Conservation (phyloP, 2,329 filamentous ascomycete genomes). For the Emergomyces pasteurianus region DNA sequence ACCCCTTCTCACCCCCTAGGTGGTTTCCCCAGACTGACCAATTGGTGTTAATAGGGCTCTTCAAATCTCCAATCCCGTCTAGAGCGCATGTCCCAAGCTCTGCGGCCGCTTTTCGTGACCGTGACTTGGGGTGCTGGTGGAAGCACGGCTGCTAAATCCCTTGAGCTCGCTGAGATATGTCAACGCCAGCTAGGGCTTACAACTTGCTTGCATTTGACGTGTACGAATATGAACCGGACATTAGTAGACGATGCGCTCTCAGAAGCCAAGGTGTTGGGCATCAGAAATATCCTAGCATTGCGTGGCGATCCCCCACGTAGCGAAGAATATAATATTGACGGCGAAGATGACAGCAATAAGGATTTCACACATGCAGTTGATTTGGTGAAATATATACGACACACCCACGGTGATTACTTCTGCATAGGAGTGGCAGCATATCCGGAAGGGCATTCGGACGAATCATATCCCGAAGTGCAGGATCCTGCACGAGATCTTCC, state of each 20-base stretch:
- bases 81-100: constrained; percentile 83
- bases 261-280: constrained; percentile 78
- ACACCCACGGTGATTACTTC: constrained; percentile 84
- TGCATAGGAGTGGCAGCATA: constrained; percentile 92
- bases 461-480: constrained; percentile 72
- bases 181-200: constrained; percentile 85
- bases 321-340: constrained; percentile 69
- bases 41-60: constrained; percentile 49
- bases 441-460: constrained; percentile 88
- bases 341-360: constrained; percentile 50
- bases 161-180: constrained; percentile 90
- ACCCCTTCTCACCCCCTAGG: background rate
- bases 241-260: constrained; percentile 82
- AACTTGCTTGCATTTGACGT: constrained; percentile 91
- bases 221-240: constrained; percentile 87
- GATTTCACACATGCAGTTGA: constrained; percentile 86
- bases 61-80: constrained; percentile 87
- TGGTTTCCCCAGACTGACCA: constrained; percentile 13
- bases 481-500: constrained; percentile 59
- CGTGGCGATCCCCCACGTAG: constrained; percentile 82
- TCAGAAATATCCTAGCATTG: constrained; percentile 86
- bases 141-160: constrained; percentile 77
- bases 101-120: constrained; percentile 88
- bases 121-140: constrained; percentile 97
- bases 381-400: constrained; percentile 76